Conservation (phyloP, 2,329 filamentous ascomycete species). For the Curvularia verruculosa region DNA sequence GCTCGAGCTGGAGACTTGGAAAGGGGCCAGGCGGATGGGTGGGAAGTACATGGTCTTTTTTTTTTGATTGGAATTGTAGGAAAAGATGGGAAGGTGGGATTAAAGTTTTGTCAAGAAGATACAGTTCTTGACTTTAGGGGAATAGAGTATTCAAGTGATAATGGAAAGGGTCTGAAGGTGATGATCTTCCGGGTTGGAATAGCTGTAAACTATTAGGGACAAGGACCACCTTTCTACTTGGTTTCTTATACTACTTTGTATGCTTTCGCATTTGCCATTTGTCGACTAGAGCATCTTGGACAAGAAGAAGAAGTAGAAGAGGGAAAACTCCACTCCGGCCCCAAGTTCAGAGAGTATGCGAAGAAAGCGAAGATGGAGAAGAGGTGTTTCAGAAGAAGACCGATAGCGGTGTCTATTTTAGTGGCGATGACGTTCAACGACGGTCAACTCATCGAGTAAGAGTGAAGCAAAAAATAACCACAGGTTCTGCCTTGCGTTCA, state of each 20-base stretch:
- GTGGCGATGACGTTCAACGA: neutral
- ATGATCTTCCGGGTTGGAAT: neutral
- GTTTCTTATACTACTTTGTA: neutral
- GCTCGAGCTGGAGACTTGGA: slow-evolving; percentile 22
- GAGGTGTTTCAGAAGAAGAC: neutral
- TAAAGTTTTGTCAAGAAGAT: neutral
- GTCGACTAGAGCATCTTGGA: neutral
- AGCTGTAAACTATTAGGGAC: neutral
- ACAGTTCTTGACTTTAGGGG: too few relatives aligned
- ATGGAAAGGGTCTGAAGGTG: neutral
- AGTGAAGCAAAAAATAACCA: neutral
- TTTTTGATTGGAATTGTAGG: too few relatives aligned
- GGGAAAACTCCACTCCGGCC: neutral
- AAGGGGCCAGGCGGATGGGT: slow-evolving; percentile 39
- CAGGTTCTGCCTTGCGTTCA: neutral
- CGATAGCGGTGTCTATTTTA: neutral
- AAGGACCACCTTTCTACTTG: neutral
- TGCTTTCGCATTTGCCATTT: neutral
- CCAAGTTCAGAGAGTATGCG: neutral
- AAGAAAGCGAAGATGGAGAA: neutral
- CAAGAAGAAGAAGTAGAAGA: too few relatives aligned
- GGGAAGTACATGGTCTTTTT: slow-evolving; percentile 26
- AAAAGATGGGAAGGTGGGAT: neutral
- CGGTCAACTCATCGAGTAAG: neutral
- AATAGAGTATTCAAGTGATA: neutral